Percentiles rank a stretch among this genome's conserved stretches.
These are phyloP conservation scores for Circinella minor DNA, from an alignment of 371 early-diverging fungal genomes.

Conservation along the genomic window DNA sequence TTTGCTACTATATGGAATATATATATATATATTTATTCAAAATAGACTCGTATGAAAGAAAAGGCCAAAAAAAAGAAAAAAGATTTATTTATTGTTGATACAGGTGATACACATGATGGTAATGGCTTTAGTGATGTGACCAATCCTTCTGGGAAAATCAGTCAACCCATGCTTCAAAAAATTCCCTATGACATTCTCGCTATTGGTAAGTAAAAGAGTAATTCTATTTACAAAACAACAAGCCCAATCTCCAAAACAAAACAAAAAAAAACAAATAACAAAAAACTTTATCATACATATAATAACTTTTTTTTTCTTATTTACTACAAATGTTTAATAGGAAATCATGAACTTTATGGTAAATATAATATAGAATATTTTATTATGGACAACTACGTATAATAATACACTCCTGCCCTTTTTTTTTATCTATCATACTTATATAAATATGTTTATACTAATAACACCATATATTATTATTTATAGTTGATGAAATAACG, in stretches of 20 bases:
- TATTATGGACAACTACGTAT: too few species aligned
- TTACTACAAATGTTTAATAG: constrained; percentile 19
- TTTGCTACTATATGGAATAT: not conserved
- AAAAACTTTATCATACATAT: not conserved
- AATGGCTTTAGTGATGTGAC: constrained; percentile 59
- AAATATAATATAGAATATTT: not conserved
- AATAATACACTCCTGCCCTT: too few species aligned
- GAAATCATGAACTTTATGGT: constrained; percentile 68
- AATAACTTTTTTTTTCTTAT: not conserved
- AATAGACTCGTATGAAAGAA: constrained; percentile 49
- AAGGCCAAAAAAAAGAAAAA: constrained; percentile 46
- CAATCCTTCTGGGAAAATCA: constrained; percentile 36
- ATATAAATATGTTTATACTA: too few species aligned
- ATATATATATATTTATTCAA: not conserved
- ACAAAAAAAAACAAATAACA: not conserved
- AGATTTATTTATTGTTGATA: constrained; percentile 64
- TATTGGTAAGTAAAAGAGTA: constrained; percentile 28
- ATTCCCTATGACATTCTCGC: constrained; percentile 55
- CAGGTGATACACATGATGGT: constrained; percentile 59
- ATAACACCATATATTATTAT: too few species aligned
- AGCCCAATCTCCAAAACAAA: not conserved
- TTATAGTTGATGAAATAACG: constrained; percentile 37
- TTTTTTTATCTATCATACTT: too few species aligned
- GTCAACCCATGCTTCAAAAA: constrained; percentile 51
- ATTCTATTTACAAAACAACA: not conserved